Evolutionary conservation across 768 basidiomycete species (phyloP), one percentile per base, ranked within the genome.

Genomic region (Rhodotorula graminis): DNA sequence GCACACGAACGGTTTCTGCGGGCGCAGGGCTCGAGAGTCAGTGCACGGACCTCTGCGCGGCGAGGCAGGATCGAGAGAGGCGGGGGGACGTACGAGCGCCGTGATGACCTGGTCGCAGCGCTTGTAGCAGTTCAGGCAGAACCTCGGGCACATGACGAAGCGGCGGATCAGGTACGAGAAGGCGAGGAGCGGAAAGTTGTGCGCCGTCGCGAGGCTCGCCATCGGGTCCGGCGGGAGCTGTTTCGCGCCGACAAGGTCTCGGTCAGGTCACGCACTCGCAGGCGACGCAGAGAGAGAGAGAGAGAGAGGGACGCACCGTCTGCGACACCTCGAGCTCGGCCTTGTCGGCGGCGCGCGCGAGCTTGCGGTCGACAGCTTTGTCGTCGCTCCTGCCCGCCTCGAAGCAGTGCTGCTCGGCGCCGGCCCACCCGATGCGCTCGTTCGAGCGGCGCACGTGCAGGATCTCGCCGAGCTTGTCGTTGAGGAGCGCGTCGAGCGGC

Each of bases 1-100:
- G 78, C 89, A 90, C 37, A 90, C 88, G 77, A 89, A 90, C 2
- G 89, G 89, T 78, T 89, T 88, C 70, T 90, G 84, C 1, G 87
- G 85, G 83, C 16, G 81, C 82, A 88, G 82, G 71, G 60, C n/a
- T 16, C 53, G 27, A 53, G 50, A 49, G 50, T 53, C 62, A 53
- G 52, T 23, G 25, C 16, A 21, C 9, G 27, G 27, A 52, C 25
- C 19, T 27, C 50, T 27, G 15, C 11, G 11, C 19, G 19, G 21
- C 19, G 18, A 21, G 21, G 19, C 19, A 21, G 10, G 47, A 21
- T 23, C 19, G 49, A 23, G 49, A 50, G 49, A 25, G 49, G 21
- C 19, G 9, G 49, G 49, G 49, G 10, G 52, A 46, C 64, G 42
- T 2, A 65, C 64, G 52, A 67, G 66, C 6, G 66, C 58, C 6